These are phyloP conservation scores for Picea abies DNA, from an alignment of 83 land plant genomes.

Conservation along the genomic window DNA sequence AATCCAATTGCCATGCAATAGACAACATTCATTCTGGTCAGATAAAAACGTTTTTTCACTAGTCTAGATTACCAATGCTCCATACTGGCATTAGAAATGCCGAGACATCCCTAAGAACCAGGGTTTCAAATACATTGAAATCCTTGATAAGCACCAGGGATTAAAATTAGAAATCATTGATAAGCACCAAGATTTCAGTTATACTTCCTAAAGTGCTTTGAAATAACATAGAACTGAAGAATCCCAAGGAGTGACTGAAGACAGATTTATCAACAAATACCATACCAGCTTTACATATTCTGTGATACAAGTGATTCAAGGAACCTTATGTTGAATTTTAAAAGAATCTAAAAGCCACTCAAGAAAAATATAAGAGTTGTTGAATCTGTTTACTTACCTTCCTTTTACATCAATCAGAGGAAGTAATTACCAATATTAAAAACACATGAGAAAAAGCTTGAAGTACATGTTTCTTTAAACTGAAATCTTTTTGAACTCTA, in stretches of 20 bases:
- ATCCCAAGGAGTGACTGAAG: background rate
- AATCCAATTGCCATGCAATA: background rate
- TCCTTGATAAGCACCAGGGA: background rate
- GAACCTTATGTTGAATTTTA: background rate
- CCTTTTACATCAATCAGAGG: too few relatives aligned
- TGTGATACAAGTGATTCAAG: background rate
- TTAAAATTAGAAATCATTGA: background rate
- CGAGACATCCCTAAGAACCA: background rate
- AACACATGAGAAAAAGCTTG: background rate
- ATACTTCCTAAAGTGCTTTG: background rate
- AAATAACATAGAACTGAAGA: background rate
- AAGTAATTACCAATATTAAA: background rate
- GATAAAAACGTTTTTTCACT: background rate
- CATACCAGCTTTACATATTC: background rate
- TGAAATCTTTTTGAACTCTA: background rate
- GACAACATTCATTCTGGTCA: background rate
- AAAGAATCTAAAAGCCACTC: too few relatives aligned
- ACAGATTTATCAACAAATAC: too few relatives aligned
- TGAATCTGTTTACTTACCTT: too few relatives aligned
- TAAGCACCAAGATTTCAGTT: too few relatives aligned
- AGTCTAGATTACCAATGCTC: background rate
- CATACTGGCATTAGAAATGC: background rate
- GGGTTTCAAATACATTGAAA: background rate
- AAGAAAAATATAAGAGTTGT: too few relatives aligned
- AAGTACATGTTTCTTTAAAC: background rate